Conservation (phyloP, 2,329 filamentous ascomycete genomes). For the Aspergillus sclerotialis region DNA sequence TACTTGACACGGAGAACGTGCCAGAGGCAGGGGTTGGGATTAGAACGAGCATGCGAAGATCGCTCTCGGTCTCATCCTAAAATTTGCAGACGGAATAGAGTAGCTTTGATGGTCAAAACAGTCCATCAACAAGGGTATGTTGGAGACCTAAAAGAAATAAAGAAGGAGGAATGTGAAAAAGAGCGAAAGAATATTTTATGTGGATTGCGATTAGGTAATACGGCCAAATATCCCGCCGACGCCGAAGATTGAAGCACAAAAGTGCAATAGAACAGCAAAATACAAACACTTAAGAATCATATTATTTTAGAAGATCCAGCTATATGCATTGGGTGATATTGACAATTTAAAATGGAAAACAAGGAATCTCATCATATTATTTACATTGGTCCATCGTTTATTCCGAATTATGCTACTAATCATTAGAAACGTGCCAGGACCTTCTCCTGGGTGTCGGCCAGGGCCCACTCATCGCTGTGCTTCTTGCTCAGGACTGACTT, state of each 20-base stretch:
- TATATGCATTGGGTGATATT: too few relatives aligned
- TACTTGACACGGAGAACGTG: too few relatives aligned
- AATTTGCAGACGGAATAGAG: constrained; percentile 36
- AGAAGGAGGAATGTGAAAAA: constrained; percentile 11
- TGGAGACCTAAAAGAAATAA: constrained; percentile 33
- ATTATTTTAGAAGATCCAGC: too few relatives aligned
- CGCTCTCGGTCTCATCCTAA: constrained; percentile 36
- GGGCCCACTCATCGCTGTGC: constrained; percentile 63
- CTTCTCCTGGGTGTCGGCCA: constrained; percentile 67
- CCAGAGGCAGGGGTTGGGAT: constrained; percentile 30
- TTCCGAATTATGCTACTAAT: too few relatives aligned
- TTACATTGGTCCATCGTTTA: neutral
- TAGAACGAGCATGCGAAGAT: constrained; percentile 34
- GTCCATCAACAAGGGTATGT: constrained; percentile 39
- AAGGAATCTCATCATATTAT: neutral
- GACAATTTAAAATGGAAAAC: too few relatives aligned
- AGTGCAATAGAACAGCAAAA: too few relatives aligned
- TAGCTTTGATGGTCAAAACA: too few relatives aligned
- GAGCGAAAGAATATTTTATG: constrained; percentile 12
- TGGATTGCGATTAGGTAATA: constrained; percentile 9
- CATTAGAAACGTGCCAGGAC: constrained; percentile 62
- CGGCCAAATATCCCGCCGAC: constrained; percentile 1
- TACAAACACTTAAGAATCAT: too few relatives aligned
- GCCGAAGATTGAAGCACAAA: neutral
- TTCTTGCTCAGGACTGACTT: constrained; percentile 64